Conservation (phyloP, 768 basidiomycete genomes). For the Tylopilus sp. region DNA sequence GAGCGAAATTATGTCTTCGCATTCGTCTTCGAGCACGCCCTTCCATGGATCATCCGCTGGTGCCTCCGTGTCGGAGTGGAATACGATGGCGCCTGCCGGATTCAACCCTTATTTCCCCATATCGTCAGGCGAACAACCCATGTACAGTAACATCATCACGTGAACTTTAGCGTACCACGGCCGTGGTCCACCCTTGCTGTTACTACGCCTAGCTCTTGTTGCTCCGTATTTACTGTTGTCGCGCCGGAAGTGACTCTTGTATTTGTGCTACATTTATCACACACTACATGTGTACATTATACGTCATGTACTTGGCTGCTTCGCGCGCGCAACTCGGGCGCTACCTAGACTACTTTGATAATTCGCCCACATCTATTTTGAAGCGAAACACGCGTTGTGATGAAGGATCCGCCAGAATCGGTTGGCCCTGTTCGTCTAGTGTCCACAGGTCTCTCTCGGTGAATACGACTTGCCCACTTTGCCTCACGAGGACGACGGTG, state of each 20-base stretch:
- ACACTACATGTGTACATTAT: conserved; percentile 29
- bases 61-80: conserved; percentile 59
- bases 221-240: conserved; percentile 27
- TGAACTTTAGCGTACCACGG: conserved; percentile 28
- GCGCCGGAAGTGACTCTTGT: conserved; percentile 31
- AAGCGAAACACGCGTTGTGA: conserved; percentile 55
- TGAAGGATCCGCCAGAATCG: conserved; percentile 36
- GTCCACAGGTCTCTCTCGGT: conserved; percentile 72
- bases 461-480: conserved; percentile 58
- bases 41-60: conserved; percentile 44
- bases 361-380: conserved; percentile 24
- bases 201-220: conserved; percentile 12
- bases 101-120: conserved; percentile 73
- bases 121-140: conserved; percentile 48
- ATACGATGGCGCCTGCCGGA: conserved; percentile 47
- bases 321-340: conserved; percentile 10
- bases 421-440: conserved; percentile 38
- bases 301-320: conserved; percentile 31
- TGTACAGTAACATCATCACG: conserved; percentile 57
- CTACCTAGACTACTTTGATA: conserved; percentile 20
- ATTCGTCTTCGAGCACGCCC: conserved; percentile 41
- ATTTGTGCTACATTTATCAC: conserved; percentile 29
- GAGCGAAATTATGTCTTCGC: conserved; percentile 53
- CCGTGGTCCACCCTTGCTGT: neutral
- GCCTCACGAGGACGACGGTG: conserved; percentile 64